phyloP scores from a whole-genome alignment of 495 filamentous ascomycete species.

The Xylona heveae region DNA sequence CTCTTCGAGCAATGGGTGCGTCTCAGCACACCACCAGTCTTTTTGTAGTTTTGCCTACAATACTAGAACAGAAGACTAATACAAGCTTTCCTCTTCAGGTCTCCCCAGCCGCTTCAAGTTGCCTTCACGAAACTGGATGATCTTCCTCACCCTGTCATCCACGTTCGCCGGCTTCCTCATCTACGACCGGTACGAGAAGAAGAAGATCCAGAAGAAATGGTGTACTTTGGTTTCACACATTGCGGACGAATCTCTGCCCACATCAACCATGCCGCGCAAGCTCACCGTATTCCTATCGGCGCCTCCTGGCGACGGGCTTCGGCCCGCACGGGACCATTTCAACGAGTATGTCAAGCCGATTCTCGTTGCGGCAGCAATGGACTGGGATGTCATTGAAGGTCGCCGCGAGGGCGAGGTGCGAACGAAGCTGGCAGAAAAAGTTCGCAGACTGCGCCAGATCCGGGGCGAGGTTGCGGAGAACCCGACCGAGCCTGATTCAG shows the following conservation, averaged over 20 bases:
- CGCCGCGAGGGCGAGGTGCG: conserved; percentile 73
- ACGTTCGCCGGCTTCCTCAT: conserved; percentile 56
- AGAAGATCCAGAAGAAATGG: conserved; percentile 68
- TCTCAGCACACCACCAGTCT: too few species aligned
- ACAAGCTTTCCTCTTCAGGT: conserved; percentile 17
- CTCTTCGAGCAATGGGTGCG: conserved; percentile 50
- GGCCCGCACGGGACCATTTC: conserved; percentile 75
- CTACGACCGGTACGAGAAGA: conserved; percentile 84
- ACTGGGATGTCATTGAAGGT: conserved; percentile 90
- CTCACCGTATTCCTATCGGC: conserved; percentile 70
- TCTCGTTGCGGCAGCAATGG: conserved; percentile 68
- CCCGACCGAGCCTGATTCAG: conserved; percentile 23
- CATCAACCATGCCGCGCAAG: conserved; percentile 56
- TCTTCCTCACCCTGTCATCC: conserved; percentile 65
- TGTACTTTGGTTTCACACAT: conserved; percentile 69
- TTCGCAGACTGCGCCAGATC: conserved; percentile 42
- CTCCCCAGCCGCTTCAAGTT: conserved; percentile 66
- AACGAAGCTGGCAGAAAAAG: conserved; percentile 57
- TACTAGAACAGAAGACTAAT: background rate
- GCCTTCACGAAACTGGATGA: conserved; percentile 93
- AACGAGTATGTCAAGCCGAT: conserved; percentile 90
- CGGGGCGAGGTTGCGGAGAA: conserved; percentile 33
- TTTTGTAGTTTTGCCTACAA: background rate
- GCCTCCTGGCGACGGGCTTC: conserved; percentile 68
- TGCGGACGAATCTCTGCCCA: conserved; percentile 47